Evolutionary conservation across 179 eudicot species (phyloP), one percentile per base, ranked within the genome.

Genomic region (Silene noctiflora): DNA sequence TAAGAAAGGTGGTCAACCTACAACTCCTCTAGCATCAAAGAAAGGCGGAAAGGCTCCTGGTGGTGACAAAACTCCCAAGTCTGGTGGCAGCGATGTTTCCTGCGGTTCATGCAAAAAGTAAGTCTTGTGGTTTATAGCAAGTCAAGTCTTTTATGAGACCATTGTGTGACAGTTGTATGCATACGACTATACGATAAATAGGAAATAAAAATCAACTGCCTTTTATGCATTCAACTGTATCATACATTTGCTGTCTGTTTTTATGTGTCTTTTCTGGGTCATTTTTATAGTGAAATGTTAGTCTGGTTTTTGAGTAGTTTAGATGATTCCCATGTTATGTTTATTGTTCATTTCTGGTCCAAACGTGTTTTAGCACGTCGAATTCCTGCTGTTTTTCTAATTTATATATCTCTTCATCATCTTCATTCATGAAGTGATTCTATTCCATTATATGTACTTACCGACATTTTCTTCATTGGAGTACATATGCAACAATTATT

Each of bases 1-100:
- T 29, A 85, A 85, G 81, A 86, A 88, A 68, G 83, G 80, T 53
- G 51, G 27, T 7, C 12, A 39, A 17, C 51, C 71, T 10, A 85
- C 81, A 21, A 86, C 89, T 25, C 91, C 89, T 9, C 82, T 79
- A 55, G 84, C 86, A 61, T 20, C 25, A 51, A 83, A 87, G 81
- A 75, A 75, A 60, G 78, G 80, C 56, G 88, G 83, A 22, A 81
- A 82, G 61, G 55, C 80, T 27, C 75, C 83, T 55, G 39, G 20
- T 55, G 72, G 33, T 13, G 80, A 81, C 4, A 78, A 84, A 31
- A 68, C 87, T 14, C 80, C 87, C 48, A 82, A 82, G 48, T 84
- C 87, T 13, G 79, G 44, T 71, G 69, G 79, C 16, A 35, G 51
- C 59, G 60, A 76, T 44, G 59, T 64, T 6, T 64, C 87, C 7